phyloP scores from a whole-genome alignment of 2,329 filamentous ascomycete species.

The Westerdykella ornata region DNA sequence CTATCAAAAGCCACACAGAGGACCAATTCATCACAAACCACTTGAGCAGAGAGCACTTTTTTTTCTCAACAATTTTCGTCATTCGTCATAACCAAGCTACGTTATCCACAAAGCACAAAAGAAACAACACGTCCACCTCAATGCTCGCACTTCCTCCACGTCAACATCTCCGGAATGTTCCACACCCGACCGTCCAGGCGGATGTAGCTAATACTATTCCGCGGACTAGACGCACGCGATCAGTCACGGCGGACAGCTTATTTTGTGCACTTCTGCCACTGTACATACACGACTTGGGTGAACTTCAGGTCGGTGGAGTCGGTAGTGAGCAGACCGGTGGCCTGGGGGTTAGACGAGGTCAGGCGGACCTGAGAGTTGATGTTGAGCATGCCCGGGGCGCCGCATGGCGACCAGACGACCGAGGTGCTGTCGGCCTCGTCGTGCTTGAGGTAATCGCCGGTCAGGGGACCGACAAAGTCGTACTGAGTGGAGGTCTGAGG shows the following conservation, averaged over 20 bases:
- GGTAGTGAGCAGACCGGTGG: constrained; percentile 41
- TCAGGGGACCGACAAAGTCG: constrained; percentile 37
- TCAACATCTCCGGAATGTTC: constrained; percentile 1
- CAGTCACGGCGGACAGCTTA: constrained; percentile 9
- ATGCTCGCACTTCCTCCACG: constrained; percentile 7
- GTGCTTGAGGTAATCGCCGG: constrained; percentile 37
- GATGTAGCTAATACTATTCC: neutral
- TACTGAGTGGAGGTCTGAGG: constrained; percentile 33
- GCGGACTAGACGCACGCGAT: constrained; percentile 4
- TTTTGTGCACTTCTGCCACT: constrained; percentile 40
- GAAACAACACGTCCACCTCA: neutral
- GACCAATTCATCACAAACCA: too few species aligned
- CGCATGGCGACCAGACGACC: constrained; percentile 50
- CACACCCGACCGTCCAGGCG: constrained; percentile 6
- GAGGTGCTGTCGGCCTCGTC: constrained; percentile 41
- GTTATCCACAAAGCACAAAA: neutral
- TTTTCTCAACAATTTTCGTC: too few species aligned
- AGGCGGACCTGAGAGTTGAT: constrained; percentile 49
- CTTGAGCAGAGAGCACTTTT: too few species aligned
- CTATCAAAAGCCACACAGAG: too few species aligned
- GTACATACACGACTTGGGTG: constrained; percentile 39
- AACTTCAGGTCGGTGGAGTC: constrained; percentile 48
- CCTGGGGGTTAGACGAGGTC: constrained; percentile 23
- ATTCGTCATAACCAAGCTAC: too few species aligned
- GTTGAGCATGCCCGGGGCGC: constrained; percentile 45